A percentile compares a stretch with the other conserved stretches of the same genome.
Conservation (phyloP, 2,329 filamentous ascomycete species). For the Arthrobotrys iridis region DNA sequence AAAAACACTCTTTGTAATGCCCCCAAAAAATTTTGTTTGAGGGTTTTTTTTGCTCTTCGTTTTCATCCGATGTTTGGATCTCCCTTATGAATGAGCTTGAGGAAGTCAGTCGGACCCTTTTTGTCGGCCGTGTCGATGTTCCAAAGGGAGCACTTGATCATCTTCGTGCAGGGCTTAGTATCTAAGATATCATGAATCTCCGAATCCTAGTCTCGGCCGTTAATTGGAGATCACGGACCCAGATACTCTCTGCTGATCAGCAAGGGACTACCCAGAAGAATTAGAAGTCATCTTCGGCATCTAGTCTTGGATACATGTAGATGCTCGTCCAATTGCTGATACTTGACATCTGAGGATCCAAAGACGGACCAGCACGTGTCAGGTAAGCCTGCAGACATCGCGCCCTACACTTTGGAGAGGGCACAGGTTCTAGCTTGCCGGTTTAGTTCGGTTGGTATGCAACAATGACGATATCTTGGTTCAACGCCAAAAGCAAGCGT, state of each 20-base stretch:
- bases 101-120: slow-evolving; percentile 18
- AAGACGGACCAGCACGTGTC: slow-evolving; percentile 51
- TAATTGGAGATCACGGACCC: slow-evolving; percentile 15
- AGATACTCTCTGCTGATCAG: slow-evolving; percentile 8
- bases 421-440: slow-evolving; percentile 39
- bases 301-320: background rate
- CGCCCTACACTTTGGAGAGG: slow-evolving; percentile 17
- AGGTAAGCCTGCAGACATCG: slow-evolving; percentile 26
- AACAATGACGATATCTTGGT: slow-evolving; percentile 54
- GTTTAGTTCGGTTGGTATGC: slow-evolving; percentile 53
- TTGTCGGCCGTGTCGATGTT: slow-evolving; percentile 9
- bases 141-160: slow-evolving; percentile 15
- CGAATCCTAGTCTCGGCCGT: slow-evolving; percentile 22
- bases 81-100: background rate
- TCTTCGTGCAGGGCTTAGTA: slow-evolving; percentile 17
- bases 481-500: slow-evolving; percentile 27
- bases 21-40: background rate
- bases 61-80: slow-evolving; percentile 51
- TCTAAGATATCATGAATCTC: background rate
- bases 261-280: slow-evolving; percentile 4
- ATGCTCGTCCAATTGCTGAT: background rate
- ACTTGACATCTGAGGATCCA: slow-evolving; percentile 33
- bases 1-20: slow-evolving; percentile 9
- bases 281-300: slow-evolving; percentile 29
- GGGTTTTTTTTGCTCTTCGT: background rate